Evolutionary conservation across 1,284 basidiomycete species (phyloP).

Genomic region (Caloboletus firmus): DNA sequence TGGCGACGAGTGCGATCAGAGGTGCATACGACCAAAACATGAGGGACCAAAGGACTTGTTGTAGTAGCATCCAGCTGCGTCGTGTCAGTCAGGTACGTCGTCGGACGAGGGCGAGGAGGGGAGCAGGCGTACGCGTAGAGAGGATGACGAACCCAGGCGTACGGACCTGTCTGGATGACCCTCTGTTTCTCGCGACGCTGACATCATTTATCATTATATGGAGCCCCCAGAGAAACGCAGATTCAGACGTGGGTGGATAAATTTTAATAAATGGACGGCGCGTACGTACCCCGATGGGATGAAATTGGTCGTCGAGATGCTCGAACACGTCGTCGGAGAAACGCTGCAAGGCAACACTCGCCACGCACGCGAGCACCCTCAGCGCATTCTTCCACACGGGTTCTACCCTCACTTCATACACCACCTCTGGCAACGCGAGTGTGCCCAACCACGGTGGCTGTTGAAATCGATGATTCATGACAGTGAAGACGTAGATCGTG

Average conservation of each 20-base stretch:
- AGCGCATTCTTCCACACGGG: not conserved
- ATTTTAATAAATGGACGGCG: not conserved
- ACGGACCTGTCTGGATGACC: conserved; percentile 22
- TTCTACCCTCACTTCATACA: not conserved
- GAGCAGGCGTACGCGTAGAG: conserved; percentile 19
- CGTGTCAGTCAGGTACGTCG: not conserved
- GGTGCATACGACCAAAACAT: conserved; percentile 34
- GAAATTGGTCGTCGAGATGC: conserved; percentile 17
- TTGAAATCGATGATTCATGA: conserved; percentile 17
- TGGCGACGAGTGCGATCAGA: conserved; percentile 12
- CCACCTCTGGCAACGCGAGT: conserved; percentile 1
- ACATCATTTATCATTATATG: too few species aligned
- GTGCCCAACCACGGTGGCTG: conserved; percentile 30
- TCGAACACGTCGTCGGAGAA: conserved; percentile 1
- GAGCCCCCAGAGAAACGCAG: not conserved
- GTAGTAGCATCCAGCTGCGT: conserved; percentile 19
- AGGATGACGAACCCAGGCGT: conserved; percentile 33
- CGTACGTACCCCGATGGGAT: conserved; percentile 16
- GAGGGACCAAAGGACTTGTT: conserved; percentile 6
- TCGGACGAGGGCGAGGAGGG: not conserved
- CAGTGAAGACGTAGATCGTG: conserved; percentile 15
- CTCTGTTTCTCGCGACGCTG: conserved; percentile 33
- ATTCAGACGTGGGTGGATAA: not conserved
- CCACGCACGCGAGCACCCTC: conserved; percentile 17
- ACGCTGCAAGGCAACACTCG: not conserved